Conservation (phyloP, 345 rosid genomes). For the Boechera stricta region DNA sequence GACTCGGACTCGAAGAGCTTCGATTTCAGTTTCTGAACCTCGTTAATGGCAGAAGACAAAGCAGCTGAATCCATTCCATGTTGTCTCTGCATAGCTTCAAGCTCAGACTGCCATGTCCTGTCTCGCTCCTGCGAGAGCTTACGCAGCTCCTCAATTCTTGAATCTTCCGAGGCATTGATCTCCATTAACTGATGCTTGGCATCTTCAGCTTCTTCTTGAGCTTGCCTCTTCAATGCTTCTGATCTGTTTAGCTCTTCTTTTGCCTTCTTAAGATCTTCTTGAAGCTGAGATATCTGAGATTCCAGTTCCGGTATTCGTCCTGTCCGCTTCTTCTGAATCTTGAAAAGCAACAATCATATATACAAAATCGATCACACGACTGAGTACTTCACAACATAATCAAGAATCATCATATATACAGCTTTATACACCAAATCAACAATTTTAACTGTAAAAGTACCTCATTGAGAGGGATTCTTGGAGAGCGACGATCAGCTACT, state of each 20-base stretch:
- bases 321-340: conserved; percentile 65
- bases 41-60: conserved; percentile 77
- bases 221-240: conserved; percentile 62
- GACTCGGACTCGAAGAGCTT: conserved; percentile 79
- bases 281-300: conserved; percentile 70
- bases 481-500: conserved; percentile 65
- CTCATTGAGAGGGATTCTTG: conserved; percentile 71
- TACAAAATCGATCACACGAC: not conserved
- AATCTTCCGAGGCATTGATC: conserved; percentile 78
- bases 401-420: not conserved
- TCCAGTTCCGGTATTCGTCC: conserved; percentile 65
- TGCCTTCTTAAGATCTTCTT: conserved; percentile 83
- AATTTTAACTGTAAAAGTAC: conserved; percentile 48
- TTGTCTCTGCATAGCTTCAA: conserved; percentile 89
- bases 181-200: conserved; percentile 72
- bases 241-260: conserved; percentile 76
- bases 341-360: conserved; percentile 23
- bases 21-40: conserved; percentile 81
- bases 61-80: conserved; percentile 78
- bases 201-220: conserved; percentile 79
- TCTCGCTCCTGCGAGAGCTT: conserved; percentile 85
- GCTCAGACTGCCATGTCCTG: conserved; percentile 90
- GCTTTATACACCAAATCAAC: conserved; percentile 13
- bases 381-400: conserved; percentile 1
- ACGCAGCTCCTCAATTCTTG: conserved; percentile 76